A percentile compares a stretch with the other conserved stretches of the same genome.
Conservation (phyloP, 768 basidiomycete genomes). For the Podaxis sp. region DNA sequence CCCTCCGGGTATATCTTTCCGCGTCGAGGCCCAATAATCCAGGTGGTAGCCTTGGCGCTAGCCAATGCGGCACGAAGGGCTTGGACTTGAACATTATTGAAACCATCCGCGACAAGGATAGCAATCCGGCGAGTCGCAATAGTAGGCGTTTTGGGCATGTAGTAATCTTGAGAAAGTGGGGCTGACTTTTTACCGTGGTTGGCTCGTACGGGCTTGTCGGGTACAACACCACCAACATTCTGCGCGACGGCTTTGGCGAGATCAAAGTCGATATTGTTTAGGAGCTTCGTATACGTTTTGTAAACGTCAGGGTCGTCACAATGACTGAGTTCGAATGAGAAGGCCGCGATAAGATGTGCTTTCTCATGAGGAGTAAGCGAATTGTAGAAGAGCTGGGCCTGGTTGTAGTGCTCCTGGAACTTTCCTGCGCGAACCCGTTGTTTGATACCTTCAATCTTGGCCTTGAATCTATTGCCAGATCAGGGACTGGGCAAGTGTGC, state of each 20-base stretch:
- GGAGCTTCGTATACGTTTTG: conserved; percentile 60
- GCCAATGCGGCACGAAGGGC: conserved; percentile 55
- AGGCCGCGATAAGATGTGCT: conserved; percentile 65
- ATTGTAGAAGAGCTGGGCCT: conserved; percentile 83
- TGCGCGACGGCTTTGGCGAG: conserved; percentile 69
- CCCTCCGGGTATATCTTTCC: conserved; percentile 44
- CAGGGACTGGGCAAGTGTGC: conserved; percentile 11
- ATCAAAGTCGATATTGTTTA: conserved; percentile 73
- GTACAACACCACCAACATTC: conserved; percentile 61
- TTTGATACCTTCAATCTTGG: conserved; percentile 54
- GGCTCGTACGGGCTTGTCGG: conserved; percentile 44
- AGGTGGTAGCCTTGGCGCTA: conserved; percentile 55
- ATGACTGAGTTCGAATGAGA: conserved; percentile 83
- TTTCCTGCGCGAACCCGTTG: conserved; percentile 65
- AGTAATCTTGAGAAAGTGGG: conserved; percentile 61
- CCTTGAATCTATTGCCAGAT: conserved; percentile 39
- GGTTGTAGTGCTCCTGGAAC: conserved; percentile 76
- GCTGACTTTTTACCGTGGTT: conserved; percentile 60
- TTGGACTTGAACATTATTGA: conserved; percentile 58
- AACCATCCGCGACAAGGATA: conserved; percentile 75
- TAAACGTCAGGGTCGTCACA: conserved; percentile 77
- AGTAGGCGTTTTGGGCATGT: conserved; percentile 52
- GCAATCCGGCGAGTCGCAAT: conserved; percentile 72
- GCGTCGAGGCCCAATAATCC: conserved; percentile 68
- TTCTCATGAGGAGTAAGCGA: conserved; percentile 71